phyloP scores from a whole-genome alignment of 768 basidiomycete genomes.

The Leccinellum luteum region DNA sequence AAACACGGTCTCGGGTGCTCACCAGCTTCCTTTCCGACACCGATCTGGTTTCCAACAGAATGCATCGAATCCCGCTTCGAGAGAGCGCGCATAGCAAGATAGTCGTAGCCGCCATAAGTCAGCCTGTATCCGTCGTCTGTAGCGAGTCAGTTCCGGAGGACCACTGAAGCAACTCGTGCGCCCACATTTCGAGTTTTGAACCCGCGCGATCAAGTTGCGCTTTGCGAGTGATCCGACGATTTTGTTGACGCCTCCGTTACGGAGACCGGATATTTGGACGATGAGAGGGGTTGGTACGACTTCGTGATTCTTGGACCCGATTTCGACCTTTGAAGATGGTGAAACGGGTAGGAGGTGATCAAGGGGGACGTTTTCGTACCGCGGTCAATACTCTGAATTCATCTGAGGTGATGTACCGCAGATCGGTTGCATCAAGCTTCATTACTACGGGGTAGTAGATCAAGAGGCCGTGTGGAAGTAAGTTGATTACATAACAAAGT shows the following conservation, averaged over 20 bases:
- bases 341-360: conserved; percentile 5
- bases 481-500: neutral
- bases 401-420: conserved; percentile 87
- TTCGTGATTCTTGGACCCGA: conserved; percentile 98
- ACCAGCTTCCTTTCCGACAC: conserved; percentile 98
- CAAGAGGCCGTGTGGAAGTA: conserved; percentile 5
- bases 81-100: conserved; percentile 88
- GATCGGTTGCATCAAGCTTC: conserved; percentile 93
- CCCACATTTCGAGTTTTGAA: conserved; percentile 91
- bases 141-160: conserved; percentile 5
- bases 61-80: conserved; percentile 86
- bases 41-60: conserved; percentile 96
- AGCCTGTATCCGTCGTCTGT: conserved; percentile 95
- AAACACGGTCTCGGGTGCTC: conserved; percentile 14
- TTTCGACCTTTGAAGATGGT: conserved; percentile 70
- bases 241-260: conserved; percentile 93
- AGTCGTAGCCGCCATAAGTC: conserved; percentile 99
- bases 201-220: conserved; percentile 82
- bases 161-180: neutral
- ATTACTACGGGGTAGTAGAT: conserved; percentile 28
- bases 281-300: conserved; percentile 88
- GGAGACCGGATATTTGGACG: conserved; percentile 87
- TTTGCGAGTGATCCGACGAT: conserved; percentile 87
- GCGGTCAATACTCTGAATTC: conserved; percentile 97
- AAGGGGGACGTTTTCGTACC: conserved; percentile 38